Percentiles rank a stretch among this genome's conserved stretches.
phyloP scores from a whole-genome alignment of 495 filamentous ascomycete species.

The Penicillium angulare region DNA sequence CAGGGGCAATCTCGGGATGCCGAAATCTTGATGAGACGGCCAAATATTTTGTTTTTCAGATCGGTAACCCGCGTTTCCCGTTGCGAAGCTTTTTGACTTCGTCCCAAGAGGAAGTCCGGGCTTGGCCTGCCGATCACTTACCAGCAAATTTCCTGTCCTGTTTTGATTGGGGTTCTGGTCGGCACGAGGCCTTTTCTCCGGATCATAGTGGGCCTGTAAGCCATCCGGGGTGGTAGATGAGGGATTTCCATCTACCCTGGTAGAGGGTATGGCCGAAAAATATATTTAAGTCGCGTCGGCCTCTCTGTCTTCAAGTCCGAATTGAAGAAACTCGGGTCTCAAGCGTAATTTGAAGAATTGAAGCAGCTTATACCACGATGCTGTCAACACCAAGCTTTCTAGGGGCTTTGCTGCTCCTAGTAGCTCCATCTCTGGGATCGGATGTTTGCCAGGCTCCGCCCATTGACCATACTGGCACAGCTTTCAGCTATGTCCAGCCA shows the following conservation, averaged over 20 bases:
- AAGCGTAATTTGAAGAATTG: too few species aligned
- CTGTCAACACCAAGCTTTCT: not conserved
- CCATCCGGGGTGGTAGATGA: slow-evolving; percentile 1
- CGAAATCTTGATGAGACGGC: not conserved
- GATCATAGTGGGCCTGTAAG: not conserved
- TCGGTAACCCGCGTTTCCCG: not conserved
- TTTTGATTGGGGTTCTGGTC: not conserved
- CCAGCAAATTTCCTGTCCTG: not conserved
- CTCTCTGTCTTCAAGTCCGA: too few species aligned
- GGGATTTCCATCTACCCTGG: too few species aligned
- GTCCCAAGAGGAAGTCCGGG: not conserved
- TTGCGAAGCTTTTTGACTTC: not conserved
- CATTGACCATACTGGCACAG: not conserved
- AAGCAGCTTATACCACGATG: not conserved
- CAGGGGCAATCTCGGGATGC: not conserved
- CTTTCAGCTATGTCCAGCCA: slow-evolving; percentile 26
- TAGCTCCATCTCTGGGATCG: not conserved
- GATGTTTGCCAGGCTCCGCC: not conserved
- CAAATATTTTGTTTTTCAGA: not conserved
- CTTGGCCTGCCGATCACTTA: slow-evolving; percentile 1
- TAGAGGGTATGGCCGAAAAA: not conserved
- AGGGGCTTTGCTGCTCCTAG: not conserved
- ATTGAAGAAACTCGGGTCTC: too few species aligned
- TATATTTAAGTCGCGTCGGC: slow-evolving; percentile 1
- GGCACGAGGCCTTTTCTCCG: not conserved